phyloP scores from a whole-genome alignment of 441 rosid genomes.

The Syzygium syzygioides region DNA sequence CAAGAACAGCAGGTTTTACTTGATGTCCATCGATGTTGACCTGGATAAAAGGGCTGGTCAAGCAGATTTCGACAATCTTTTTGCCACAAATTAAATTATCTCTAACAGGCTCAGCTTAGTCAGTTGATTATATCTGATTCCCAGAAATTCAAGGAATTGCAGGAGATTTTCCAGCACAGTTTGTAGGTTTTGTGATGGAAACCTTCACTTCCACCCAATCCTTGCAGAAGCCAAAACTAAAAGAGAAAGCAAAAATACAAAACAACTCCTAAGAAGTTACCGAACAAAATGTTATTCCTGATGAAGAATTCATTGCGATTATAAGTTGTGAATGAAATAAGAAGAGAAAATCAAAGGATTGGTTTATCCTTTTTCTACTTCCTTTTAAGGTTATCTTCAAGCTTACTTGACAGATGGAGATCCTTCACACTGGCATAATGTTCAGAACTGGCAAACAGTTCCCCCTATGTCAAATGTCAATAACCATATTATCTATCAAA shows the following conservation, averaged over 20 bases:
- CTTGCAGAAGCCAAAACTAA: neutral
- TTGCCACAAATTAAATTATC: neutral
- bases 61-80: neutral
- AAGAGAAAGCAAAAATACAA: neutral
- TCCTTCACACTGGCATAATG: neutral
- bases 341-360: neutral
- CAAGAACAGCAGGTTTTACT: slow-evolving; percentile 60
- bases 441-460: neutral
- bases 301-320: neutral
- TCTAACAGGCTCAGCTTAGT: neutral
- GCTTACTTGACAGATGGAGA: neutral
- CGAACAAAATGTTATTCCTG: neutral
- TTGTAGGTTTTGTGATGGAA: neutral
- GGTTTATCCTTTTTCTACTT: neutral
- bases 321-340: neutral
- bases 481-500: neutral
- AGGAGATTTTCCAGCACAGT: neutral
- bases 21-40: slow-evolving; percentile 61
- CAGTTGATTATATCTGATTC: neutral
- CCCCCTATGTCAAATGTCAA: neutral
- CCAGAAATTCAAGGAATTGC: neutral
- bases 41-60: slow-evolving; percentile 22
- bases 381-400: neutral
- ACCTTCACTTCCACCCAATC: neutral
- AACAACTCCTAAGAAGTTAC: neutral